phyloP scores from a whole-genome alignment of 768 basidiomycete species.

The Lactifluus subvellereus region DNA sequence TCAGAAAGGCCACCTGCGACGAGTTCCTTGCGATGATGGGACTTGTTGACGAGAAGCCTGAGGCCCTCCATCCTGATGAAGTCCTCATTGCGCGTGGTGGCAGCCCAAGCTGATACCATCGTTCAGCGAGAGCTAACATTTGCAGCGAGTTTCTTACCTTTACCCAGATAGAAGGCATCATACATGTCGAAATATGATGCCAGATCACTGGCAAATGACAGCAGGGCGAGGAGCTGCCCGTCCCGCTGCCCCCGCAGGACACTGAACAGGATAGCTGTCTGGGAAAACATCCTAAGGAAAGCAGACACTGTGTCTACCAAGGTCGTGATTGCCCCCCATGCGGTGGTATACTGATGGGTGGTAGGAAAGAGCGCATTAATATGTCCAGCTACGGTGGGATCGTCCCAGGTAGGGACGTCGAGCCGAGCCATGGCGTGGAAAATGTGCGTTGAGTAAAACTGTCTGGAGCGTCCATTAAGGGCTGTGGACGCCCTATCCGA shows the following conservation, averaged over 20 bases:
- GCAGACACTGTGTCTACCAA: constrained; percentile 40
- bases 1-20: constrained; percentile 58
- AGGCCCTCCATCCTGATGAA: constrained; percentile 64
- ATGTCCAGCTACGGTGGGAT: constrained; percentile 59
- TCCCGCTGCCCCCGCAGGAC: constrained; percentile 62
- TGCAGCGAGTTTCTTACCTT: background rate
- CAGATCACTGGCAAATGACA: constrained; percentile 50
- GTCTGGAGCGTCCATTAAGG: constrained; percentile 55
- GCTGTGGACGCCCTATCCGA: constrained; percentile 38
- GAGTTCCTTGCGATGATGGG: constrained; percentile 63
- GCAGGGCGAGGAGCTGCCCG: constrained; percentile 49
- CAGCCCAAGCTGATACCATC: constrained; percentile 52
- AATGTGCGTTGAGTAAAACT: constrained; percentile 54
- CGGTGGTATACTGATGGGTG: constrained; percentile 37
- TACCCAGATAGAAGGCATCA: background rate
- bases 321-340: constrained; percentile 53
- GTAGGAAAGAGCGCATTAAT: constrained; percentile 49
- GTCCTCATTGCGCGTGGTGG: constrained; percentile 57
- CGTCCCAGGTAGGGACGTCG: constrained; percentile 71
- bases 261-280: constrained; percentile 52
- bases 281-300: constrained; percentile 47
- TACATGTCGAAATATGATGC: constrained; percentile 34
- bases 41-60: constrained; percentile 46
- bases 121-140: too few relatives aligned
- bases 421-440: constrained; percentile 65